Base-by-base conservation (phyloP, 1,284 basidiomycete species). In the Cronartium quercuum region DNA sequence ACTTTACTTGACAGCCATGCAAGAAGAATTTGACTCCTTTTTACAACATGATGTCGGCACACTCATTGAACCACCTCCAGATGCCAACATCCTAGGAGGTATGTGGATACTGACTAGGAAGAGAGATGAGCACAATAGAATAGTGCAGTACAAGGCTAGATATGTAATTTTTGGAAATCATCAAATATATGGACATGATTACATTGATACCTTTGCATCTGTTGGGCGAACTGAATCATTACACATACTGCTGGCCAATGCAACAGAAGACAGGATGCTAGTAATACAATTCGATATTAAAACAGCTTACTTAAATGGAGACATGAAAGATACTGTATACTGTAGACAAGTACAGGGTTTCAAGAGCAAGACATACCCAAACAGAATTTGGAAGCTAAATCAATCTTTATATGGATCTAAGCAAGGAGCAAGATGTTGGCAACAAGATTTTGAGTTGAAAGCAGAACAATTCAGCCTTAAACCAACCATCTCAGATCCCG, bases 121-220 rank as follows among this genome's bases (percentile, higher is more conserved):
- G 12, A 4, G n/a, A 57, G 55, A 68, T 38, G 51, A 68, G 58
- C 51, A 34, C n/a, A 40, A 40, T 44, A 13, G 24, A 34, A n/a
- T 58, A 3, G 29, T 35, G 6, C 66, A 37, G 18, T 35, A 68
- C 51, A 58, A 68, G 40, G 66, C 66, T 4, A 44, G 66, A 35
- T 68, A 51, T 44, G 66, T 68, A 6, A 29, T 55, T 18, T 57
- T 68, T 55, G 66, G 66, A 9, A 68, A 68, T 38, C 51, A 57
- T 68, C 66, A 68, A 58, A 55, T n/a, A 29, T 44, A 66, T 13
- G 44, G 40, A 29, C 7, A 24, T 9, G 29, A 66, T 24, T 47
- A 47, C 38, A 40, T 35, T 24, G 37, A 68, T 1, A 68, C 66
- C 1, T 68, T 58, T 24, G 34, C 66, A 3, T 57, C 47, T 6